Evolutionary conservation across 768 basidiomycete genomes (phyloP), one percentile per base, ranked within the genome.

Genomic region (Mycena olivaceomarginata): DNA sequence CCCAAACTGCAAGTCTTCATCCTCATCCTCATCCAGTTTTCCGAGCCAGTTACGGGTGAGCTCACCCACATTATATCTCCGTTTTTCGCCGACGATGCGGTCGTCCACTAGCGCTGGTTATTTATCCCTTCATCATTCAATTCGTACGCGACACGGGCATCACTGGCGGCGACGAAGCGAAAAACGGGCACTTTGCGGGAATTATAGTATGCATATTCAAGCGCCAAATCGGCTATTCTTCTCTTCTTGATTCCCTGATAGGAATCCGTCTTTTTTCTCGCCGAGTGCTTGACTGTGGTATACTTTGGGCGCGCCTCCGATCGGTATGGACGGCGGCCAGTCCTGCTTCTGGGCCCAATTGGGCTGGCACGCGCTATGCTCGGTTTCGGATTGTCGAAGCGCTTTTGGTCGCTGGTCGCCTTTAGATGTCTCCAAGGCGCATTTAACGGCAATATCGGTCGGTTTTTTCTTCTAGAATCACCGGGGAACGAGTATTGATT

Each of bases 361-460:
- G 87, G 87, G 2, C 80, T 87, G 0, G 74, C 83, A 0, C 76
- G 79, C 64, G 82, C 73, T 60, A 86, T 78, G 85, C 83, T 83
- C 76, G 82, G 37, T 5, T 87, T 87, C 74, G 87, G 87, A 4
- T 68, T 85, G 13, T 85, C 85, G 0, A 80, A 75, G 20, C 80
- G 76, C 18, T 86, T 84, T 71, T 85, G 82, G 85, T 64, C 79
- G 16, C 48, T 85, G 12, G 82, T 86, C 1, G 71, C 82, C 2
- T 83, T 82, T 45, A 79, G 86, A 20, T 82, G 80, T 20, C 40
- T 83, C 1, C 85, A 86, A 53, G 86, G 86, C 51, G 81, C 83
- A 6, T 85, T 87, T 64, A 88, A 88, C 68, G 88, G 88, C 4
- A 89, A 89, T 74, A 83, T 87, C 56, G 87, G 88, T 81, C 45